phyloP scores from a whole-genome alignment of 108 stramenopile genomes.

The Cyclotella cryptica region DNA sequence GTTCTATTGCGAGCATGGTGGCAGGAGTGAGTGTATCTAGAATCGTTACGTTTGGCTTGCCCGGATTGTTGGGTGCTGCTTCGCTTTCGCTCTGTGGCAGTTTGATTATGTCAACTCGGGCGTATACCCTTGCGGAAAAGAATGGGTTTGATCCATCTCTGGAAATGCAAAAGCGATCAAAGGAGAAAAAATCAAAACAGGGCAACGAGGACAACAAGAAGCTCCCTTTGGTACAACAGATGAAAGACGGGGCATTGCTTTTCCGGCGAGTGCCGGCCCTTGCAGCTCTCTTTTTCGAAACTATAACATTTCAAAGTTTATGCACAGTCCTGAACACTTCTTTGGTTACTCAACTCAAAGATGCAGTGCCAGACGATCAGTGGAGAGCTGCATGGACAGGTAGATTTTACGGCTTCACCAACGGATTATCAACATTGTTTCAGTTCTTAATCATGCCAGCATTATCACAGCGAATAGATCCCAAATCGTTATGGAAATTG shows the following conservation, averaged over 20 bases:
- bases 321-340: conserved; percentile 81
- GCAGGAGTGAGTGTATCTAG: conserved; percentile 68
- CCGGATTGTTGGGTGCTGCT: conserved; percentile 67
- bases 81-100: conserved; percentile 64
- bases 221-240: conserved; percentile 37
- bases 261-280: conserved; percentile 81
- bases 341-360: conserved; percentile 70
- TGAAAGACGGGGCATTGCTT: conserved; percentile 60
- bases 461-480: conserved; percentile 68
- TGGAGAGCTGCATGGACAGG: conserved; percentile 86
- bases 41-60: conserved; percentile 59
- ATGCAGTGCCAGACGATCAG: conserved; percentile 69
- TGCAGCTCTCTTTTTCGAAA: conserved; percentile 78
- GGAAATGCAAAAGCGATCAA: conserved; percentile 36
- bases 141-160: conserved; percentile 71
- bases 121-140: conserved; percentile 70
- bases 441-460: conserved; percentile 77
- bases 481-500: conserved; percentile 69
- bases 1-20: conserved; percentile 67
- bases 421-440: conserved; percentile 71
- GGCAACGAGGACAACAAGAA: conserved; percentile 3
- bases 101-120: conserved; percentile 56
- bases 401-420: conserved; percentile 80
- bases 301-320: conserved; percentile 83
- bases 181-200: conserved; percentile 23